These are phyloP conservation scores for Guillardia theta DNA, from an alignment of 78 protist species.

Conservation along the genomic window DNA sequence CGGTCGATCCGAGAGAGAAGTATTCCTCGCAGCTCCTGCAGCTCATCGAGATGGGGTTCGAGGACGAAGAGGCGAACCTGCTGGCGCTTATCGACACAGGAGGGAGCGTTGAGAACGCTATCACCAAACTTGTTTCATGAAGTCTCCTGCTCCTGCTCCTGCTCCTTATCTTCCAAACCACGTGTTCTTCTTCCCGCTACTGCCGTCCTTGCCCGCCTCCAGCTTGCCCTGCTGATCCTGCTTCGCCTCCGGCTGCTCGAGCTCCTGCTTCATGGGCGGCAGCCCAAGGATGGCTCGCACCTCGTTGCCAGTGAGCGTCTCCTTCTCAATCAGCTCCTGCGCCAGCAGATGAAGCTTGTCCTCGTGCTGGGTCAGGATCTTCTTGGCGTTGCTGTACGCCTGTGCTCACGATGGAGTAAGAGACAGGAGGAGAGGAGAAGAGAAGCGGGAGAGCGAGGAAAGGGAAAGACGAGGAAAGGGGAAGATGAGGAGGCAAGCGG, in stretches of 20 bases:
- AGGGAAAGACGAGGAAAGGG: background rate
- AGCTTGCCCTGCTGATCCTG: too few relatives aligned
- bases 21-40: too few relatives aligned
- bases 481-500: too few relatives aligned
- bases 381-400: slow-evolving; percentile 58
- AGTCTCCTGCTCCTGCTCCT: too few relatives aligned
- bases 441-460: background rate
- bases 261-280: background rate
- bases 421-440: background rate
- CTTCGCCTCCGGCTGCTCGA: too few relatives aligned
- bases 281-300: slow-evolving; percentile 52
- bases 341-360: slow-evolving; percentile 70
- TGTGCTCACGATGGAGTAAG: background rate
- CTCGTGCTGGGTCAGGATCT: slow-evolving; percentile 50
- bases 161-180: too few relatives aligned
- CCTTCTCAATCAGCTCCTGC: slow-evolving; percentile 69
- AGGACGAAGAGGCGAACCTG: background rate
- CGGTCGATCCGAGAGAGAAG: too few relatives aligned
- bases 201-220: too few relatives aligned
- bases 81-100: background rate
- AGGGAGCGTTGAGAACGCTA: slow-evolving; percentile 7
- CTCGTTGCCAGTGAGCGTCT: slow-evolving; percentile 70
- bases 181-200: too few relatives aligned
- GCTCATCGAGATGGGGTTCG: background rate
- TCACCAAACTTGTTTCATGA: background rate